Percentiles rank a stretch among this genome's conserved stretches.
Evolutionary conservation across 345 rosid genomes (phyloP).

Genomic region (Salix exigua): DNA sequence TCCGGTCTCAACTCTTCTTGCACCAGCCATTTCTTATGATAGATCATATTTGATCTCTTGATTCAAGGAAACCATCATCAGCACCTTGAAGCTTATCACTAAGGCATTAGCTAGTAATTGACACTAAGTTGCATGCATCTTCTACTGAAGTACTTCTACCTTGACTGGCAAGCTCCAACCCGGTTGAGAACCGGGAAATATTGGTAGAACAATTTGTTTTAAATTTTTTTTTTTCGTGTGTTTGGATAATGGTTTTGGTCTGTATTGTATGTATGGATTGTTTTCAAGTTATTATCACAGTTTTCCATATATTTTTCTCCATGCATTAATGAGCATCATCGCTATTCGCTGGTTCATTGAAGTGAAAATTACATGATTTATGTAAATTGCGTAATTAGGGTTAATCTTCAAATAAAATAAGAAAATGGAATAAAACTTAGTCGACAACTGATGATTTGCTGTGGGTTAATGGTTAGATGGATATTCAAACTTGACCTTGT

Average conservation of each 20-base stretch:
- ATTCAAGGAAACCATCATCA: not conserved
- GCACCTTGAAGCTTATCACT: constrained; percentile 8
- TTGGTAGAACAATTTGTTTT: constrained; percentile 7
- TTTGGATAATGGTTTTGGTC: constrained; percentile 1
- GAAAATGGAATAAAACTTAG: not conserved
- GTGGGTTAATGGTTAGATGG: not conserved
- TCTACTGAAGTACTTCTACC: not conserved
- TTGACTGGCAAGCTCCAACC: not conserved
- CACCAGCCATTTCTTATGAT: constrained; percentile 30
- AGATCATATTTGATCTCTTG: not conserved
- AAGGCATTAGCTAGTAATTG: not conserved
- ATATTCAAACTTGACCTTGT: not conserved
- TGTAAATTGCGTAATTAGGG: not conserved
- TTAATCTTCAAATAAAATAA: not conserved
- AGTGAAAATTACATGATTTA: not conserved
- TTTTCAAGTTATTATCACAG: constrained; percentile 2
- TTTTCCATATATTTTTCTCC: not conserved
- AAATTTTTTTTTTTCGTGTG: not conserved
- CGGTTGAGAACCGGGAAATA: not conserved
- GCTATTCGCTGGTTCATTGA: not conserved
- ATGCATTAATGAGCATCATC: not conserved
- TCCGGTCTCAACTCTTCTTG: constrained; percentile 46
- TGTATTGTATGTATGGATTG: constrained; percentile 24
- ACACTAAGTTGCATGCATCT: constrained; percentile 4
- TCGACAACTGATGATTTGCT: too few species aligned